Percentiles rank a stretch among this genome's conserved stretches.
These are phyloP conservation scores for Fraxinus latifolia DNA, from an alignment of 305 asterid species.

Conservation along the genomic window DNA sequence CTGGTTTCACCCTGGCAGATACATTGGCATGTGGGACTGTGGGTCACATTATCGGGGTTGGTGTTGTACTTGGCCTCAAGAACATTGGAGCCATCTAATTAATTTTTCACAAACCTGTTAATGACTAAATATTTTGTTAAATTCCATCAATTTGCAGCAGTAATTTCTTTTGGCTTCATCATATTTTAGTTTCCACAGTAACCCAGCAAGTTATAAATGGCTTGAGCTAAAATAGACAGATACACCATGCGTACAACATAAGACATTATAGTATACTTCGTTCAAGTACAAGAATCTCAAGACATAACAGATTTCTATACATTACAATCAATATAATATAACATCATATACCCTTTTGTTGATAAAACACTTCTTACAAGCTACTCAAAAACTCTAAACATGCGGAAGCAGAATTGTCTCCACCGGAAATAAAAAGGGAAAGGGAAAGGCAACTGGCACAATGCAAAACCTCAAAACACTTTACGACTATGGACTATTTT, in stretches of 20 bases:
- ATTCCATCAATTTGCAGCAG: neutral
- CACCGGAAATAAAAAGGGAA: slow-evolving; percentile 29
- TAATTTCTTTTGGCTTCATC: neutral
- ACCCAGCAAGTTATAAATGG: neutral
- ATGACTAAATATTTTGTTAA: neutral
- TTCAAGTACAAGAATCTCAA: neutral
- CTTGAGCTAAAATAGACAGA: neutral
- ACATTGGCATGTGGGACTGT: slow-evolving; percentile 83
- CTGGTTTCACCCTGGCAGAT: slow-evolving; percentile 92
- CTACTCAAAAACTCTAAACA: slow-evolving; percentile 12
- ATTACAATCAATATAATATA: slow-evolving; percentile 4
- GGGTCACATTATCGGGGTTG: slow-evolving; percentile 94
- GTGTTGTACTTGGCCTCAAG: slow-evolving; percentile 94
- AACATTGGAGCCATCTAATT: slow-evolving; percentile 57
- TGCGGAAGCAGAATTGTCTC: slow-evolving; percentile 1
- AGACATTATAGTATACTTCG: neutral
- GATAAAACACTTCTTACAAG: neutral
- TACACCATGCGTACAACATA: neutral
- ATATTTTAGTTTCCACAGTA: neutral
- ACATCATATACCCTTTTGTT: slow-evolving; percentile 4
- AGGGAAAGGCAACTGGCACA: slow-evolving; percentile 20
- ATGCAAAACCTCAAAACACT: slow-evolving; percentile 11
- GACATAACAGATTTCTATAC: slow-evolving; percentile 16
- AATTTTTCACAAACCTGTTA: neutral
- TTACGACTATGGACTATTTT: neutral